Evolutionary conservation across 768 basidiomycete genomes (phyloP).

Genomic region (Serendipita indica): DNA sequence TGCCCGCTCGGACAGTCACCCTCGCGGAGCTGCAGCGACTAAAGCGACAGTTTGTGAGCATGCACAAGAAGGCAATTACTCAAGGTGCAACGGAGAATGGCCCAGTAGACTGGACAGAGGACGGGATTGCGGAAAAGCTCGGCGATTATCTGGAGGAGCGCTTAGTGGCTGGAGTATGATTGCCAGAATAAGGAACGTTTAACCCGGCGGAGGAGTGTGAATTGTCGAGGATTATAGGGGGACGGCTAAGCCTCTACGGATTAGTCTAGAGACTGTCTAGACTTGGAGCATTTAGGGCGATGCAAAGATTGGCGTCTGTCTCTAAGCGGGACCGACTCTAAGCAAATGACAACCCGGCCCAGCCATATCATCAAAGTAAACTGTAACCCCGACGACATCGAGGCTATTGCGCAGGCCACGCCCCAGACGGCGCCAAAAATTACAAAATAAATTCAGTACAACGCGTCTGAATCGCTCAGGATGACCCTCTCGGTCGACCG

Average conservation of each 20-base stretch:
- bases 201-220: too few species aligned
- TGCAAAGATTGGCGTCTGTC: too few species aligned
- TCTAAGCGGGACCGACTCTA: too few species aligned
- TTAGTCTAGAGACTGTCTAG: too few species aligned
- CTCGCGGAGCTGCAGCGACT: conserved; percentile 77
- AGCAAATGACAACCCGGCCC: too few species aligned
- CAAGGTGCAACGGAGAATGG: conserved; percentile 70
- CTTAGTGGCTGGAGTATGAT: too few species aligned
- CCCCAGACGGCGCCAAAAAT: neutral
- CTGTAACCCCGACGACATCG: neutral
- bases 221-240: too few species aligned
- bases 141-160: conserved; percentile 51
- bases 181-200: too few species aligned
- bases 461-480: neutral
- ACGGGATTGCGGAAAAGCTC: conserved; percentile 56
- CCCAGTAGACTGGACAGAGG: conserved; percentile 59
- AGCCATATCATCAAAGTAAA: too few species aligned
- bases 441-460: neutral
- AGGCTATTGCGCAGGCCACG: neutral
- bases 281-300: too few species aligned
- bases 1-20: conserved; percentile 60
- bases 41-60: conserved; percentile 80
- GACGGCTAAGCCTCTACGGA: too few species aligned
- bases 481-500: neutral
- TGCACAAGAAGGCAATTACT: conserved; percentile 81